These are phyloP conservation scores for Infundibulicybe gibba DNA, from an alignment of 768 basidiomycete genomes.

Conservation along the genomic window DNA sequence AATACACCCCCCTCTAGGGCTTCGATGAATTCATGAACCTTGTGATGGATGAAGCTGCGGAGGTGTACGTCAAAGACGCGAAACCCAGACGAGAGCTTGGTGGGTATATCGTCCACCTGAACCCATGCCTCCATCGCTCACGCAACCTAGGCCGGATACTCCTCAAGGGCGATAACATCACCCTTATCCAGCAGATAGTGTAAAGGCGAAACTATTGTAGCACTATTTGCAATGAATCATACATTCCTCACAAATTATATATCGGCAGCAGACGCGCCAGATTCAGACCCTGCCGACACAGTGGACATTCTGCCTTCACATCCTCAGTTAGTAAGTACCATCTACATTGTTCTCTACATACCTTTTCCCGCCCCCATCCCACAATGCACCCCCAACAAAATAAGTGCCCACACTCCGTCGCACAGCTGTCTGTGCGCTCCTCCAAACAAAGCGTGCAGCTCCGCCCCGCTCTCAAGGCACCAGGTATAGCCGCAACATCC, in stretches of 20 bases:
- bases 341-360: conserved; percentile 20
- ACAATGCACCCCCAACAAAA: conserved; percentile 91
- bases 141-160: conserved; percentile 76
- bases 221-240: too few species aligned
- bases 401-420: conserved; percentile 86
- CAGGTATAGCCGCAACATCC: conserved; percentile 53
- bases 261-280: conserved; percentile 71
- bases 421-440: conserved; percentile 76
- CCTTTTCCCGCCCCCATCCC: conserved; percentile 88
- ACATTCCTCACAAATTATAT: conserved; percentile 64
- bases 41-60: conserved; percentile 89
- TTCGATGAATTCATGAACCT: conserved; percentile 99
- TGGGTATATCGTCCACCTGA: conserved; percentile 27
- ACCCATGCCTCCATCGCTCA: not conserved
- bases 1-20: conserved; percentile 48
- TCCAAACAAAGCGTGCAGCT: conserved; percentile 85
- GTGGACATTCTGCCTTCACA: conserved; percentile 74
- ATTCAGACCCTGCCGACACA: conserved; percentile 77
- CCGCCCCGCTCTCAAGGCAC: conserved; percentile 49
- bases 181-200: conserved; percentile 80
- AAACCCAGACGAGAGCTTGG: conserved; percentile 85
- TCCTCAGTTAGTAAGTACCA: conserved; percentile 4
- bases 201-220: conserved; percentile 12
- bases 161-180: conserved; percentile 97
- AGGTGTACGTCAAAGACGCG: conserved; percentile 87